Evolutionary conservation across 1,284 basidiomycete genomes (phyloP), one percentile per base, ranked within the genome.

Genomic region (Apiotrichum siamense): DNA sequence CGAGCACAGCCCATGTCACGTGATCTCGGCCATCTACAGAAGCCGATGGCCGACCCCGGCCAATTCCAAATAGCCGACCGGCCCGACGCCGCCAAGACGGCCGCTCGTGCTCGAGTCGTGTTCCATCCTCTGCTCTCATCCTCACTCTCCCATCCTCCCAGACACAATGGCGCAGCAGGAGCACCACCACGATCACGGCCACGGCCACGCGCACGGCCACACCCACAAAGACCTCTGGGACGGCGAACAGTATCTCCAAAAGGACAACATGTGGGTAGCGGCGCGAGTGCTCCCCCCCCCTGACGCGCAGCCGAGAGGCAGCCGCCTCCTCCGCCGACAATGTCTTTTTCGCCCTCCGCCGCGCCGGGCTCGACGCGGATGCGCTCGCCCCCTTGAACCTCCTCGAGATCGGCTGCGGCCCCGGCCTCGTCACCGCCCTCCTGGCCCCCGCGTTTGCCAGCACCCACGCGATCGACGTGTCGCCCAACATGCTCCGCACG

Each of bases 381-480:
- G 43, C 56, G 5, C 46, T 64, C 7, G 50, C 40, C 18, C 23
- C 18, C 9, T 32, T 65, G 31, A 13, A 62, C 42, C 37, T 64
- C 2, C 53, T 68, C 37, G 68, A 70, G 49, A 52, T 70, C 20
- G 68, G 68, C 21, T 55, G 57, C 49, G 68, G 69, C 27, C 52
- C 60, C 3, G 67, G 67, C n/a, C 46, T 62, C 11, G 69, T 71
- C 1, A 69, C 69, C n/a, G 13, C 26, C 3, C 59, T 63, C 50
- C 53, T 62, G 37, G 36, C 55, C 18, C 29, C 44, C 3, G 15
- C 46, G 15, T 71, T 69, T 51, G 33, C 43, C 24, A 50, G 54
- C 26, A 54, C 68, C 24, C 64, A 68, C 61, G 46, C 59, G 4
- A 63, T 69, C 54, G 69, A 71, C 49, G 47, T 57, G 10, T 62